Evolutionary conservation across 2,329 filamentous ascomycete species (phyloP).

Genomic region (Zymoseptoria brevis): DNA sequence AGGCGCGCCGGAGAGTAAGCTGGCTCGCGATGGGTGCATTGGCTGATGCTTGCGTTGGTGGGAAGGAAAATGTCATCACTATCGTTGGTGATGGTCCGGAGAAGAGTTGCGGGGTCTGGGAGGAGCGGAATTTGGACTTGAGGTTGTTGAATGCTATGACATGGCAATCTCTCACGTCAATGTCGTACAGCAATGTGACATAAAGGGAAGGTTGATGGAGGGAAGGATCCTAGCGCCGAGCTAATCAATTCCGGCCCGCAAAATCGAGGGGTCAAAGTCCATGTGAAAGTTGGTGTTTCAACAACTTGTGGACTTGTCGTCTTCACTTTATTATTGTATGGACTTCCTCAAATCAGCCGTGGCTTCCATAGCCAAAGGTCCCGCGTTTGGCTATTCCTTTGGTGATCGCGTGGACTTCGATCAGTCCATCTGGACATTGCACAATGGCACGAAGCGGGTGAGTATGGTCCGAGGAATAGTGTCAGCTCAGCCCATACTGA

Average conservation of each 20-base stretch:
- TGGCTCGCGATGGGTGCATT: not conserved
- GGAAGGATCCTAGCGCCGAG: too few species aligned
- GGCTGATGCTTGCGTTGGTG: not conserved
- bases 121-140: too few species aligned
- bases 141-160: too few species aligned
- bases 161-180: too few species aligned
- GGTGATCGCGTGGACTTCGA: conserved; percentile 88
- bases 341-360: conserved; percentile 97
- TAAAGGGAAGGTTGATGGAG: too few species aligned
- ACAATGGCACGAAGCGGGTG: conserved; percentile 89
- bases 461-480: conserved; percentile 15
- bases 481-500: conserved; percentile 5
- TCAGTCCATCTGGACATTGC: conserved; percentile 91
- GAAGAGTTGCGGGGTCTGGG: too few species aligned
- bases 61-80: not conserved
- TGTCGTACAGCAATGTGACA: too few species aligned
- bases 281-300: too few species aligned
- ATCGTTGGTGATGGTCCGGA: not conserved
- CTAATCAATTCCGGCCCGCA: too few species aligned
- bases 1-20: not conserved
- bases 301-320: too few species aligned
- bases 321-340: too few species aligned
- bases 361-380: conserved; percentile 91
- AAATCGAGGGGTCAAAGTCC: too few species aligned
- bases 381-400: conserved; percentile 85